Conservation (phyloP, 495 filamentous ascomycete species). For the Hyaloscypha variabilis region DNA sequence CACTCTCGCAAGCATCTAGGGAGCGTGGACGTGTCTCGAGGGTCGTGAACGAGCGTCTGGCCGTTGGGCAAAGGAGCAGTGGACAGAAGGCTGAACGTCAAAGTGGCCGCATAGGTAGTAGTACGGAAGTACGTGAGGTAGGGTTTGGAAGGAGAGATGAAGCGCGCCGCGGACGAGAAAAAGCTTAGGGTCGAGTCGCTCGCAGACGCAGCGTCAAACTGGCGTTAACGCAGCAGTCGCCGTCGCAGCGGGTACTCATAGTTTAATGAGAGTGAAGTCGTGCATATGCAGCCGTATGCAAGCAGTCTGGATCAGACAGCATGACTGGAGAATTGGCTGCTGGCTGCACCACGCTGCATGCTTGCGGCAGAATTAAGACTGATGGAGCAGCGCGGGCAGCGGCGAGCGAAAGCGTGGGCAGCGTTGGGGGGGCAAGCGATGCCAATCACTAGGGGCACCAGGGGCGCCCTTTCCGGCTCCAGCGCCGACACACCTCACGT, state of each 20-base stretch:
- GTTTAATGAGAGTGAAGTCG: constrained; percentile 17
- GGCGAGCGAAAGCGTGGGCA: too few species aligned
- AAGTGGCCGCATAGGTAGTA: background rate
- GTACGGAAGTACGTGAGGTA: too few species aligned
- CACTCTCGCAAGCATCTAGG: constrained; percentile 22
- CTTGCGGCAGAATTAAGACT: background rate
- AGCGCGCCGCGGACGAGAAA: constrained; percentile 1
- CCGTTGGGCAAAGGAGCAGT: background rate
- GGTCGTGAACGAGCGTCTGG: constrained; percentile 8
- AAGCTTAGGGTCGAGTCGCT: background rate
- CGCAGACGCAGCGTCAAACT: background rate
- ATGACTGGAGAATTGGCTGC: background rate
- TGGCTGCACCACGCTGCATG: background rate
- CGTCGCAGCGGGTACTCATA: background rate
- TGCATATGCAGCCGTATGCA: constrained; percentile 14
- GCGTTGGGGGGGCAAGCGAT: background rate
- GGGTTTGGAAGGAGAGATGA: constrained; percentile 1
- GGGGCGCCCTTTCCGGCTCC: background rate
- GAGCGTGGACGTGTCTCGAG: constrained; percentile 17
- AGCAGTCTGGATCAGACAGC: background rate
- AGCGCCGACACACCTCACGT: background rate
- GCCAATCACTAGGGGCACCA: background rate
- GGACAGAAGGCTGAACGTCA: constrained; percentile 11
- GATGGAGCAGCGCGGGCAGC: background rate
- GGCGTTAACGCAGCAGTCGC: constrained; percentile 2